phyloP scores from a whole-genome alignment of 2,329 filamentous ascomycete species.

The Didymellaceae sp. region DNA sequence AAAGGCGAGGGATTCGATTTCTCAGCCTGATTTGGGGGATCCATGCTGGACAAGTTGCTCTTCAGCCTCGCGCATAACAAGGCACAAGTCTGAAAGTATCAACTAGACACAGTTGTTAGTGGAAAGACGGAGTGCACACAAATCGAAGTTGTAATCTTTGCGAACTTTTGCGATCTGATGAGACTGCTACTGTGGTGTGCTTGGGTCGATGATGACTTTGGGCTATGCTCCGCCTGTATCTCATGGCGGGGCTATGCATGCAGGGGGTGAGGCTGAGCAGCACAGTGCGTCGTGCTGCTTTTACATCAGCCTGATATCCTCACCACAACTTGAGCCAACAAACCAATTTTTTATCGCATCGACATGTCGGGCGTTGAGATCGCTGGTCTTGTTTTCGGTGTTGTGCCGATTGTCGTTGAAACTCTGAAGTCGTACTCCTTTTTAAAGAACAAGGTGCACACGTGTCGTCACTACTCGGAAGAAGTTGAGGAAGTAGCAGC shows the following conservation, averaged over 20 bases:
- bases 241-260: neutral
- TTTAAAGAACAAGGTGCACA: neutral
- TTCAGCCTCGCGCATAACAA: no score
- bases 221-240: no score
- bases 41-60: no score
- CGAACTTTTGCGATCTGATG: no score
- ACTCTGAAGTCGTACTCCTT: conserved; percentile 27
- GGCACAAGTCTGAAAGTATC: no score
- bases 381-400: conserved; percentile 29
- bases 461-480: neutral
- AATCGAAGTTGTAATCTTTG: no score
- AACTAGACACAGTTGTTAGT: no score
- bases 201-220: no score
- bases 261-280: neutral
- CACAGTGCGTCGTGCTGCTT: neutral
- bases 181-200: no score
- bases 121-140: no score
- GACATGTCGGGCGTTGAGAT: conserved; percentile 30
- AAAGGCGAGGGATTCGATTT: neutral
- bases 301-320: neutral
- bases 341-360: neutral
- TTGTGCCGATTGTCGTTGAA: conserved; percentile 33
- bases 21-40: neutral
- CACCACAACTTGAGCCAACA: neutral
- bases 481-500: neutral